phyloP scores from a whole-genome alignment of 148 eudicot genomes.

The Dianthus caryophyllus region DNA sequence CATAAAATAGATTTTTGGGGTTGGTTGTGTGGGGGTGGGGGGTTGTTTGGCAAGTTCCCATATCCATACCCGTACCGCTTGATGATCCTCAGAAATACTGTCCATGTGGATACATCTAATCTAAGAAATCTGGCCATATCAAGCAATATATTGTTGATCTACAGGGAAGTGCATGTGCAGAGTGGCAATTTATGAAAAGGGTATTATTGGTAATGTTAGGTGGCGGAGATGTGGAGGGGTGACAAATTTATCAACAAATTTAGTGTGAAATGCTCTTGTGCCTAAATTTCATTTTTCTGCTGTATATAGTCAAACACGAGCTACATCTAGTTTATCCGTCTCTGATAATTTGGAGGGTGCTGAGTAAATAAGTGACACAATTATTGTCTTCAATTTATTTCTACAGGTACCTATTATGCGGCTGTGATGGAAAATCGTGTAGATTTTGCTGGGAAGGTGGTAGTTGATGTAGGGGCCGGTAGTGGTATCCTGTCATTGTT shows the following conservation, averaged over 20 bases:
- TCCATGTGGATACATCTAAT: neutral
- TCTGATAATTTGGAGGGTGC: neutral
- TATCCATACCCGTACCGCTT: no score
- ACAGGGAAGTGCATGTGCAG: neutral
- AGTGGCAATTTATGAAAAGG: neutral
- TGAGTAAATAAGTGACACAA: neutral
- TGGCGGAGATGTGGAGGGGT: neutral
- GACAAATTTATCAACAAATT: neutral
- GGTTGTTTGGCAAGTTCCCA: no score
- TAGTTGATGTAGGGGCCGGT: slow-evolving; percentile 99
- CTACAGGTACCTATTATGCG: slow-evolving; percentile 88
- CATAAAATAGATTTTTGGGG: no score
- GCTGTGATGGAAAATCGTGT: slow-evolving; percentile 89
- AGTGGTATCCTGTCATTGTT: slow-evolving; percentile 93
- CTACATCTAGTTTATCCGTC: neutral
- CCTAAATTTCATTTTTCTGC: neutral
- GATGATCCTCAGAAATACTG: neutral
- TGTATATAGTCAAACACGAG: neutral
- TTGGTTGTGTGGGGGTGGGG: no score
- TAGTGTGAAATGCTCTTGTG: neutral
- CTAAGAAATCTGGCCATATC: neutral
- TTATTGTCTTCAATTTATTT: neutral
- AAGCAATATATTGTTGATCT: neutral
- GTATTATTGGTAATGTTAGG: neutral
- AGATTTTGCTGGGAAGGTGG: slow-evolving; percentile 79